Evolutionary conservation across 2,329 filamentous ascomycete genomes (phyloP).

Genomic region (Fusarium sp.): DNA sequence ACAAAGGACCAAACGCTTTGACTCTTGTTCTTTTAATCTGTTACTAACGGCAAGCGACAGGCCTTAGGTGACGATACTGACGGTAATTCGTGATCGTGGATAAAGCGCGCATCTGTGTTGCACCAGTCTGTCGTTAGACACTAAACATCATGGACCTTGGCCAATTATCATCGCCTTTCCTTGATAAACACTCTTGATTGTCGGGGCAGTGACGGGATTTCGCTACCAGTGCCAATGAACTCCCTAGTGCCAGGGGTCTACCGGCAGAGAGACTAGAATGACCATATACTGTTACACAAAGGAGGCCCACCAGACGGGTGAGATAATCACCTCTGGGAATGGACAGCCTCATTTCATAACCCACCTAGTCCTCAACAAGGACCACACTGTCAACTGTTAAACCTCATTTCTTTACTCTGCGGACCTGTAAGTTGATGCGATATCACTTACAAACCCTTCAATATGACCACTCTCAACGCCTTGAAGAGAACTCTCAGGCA

Average conservation of each 20-base stretch:
- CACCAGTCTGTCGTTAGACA: not conserved
- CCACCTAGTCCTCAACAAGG: too few species aligned
- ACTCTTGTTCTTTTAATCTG: not conserved
- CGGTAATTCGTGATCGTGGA: too few species aligned
- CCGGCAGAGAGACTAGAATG: not conserved
- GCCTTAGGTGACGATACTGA: too few species aligned
- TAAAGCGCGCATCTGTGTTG: not conserved
- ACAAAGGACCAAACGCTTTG: too few species aligned
- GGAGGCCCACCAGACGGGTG: not conserved
- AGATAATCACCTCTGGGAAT: not conserved
- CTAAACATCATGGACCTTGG: not conserved
- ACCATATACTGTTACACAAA: not conserved
- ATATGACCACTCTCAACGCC: slow-evolving; percentile 56
- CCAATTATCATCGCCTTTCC: rapidly evolving
- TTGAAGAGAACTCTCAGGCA: slow-evolving; percentile 60
- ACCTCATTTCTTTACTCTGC: too few species aligned
- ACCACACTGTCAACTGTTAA: too few species aligned
- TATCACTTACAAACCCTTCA: not conserved
- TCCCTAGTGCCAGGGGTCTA: too few species aligned
- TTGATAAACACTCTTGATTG: not conserved
- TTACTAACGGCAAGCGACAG: too few species aligned
- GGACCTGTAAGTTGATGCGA: too few species aligned
- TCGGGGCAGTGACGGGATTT: not conserved
- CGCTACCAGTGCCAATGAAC: not conserved
- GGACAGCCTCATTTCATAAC: not conserved